Conservation (phyloP, 2,329 filamentous ascomycete genomes). For the Trichocomaceae sp. region DNA sequence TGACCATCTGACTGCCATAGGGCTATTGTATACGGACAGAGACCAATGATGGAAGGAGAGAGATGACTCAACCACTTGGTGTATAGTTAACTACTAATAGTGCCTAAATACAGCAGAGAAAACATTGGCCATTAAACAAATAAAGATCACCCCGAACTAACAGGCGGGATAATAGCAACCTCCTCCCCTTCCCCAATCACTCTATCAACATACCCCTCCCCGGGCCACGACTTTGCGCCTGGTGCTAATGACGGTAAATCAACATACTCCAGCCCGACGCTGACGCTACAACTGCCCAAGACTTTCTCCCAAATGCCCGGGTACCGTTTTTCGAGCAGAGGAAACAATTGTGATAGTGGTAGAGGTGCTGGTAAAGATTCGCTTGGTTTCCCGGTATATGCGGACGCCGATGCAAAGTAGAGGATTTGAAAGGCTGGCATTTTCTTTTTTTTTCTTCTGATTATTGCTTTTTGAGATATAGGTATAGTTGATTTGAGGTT, state of each 20-base stretch:
- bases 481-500: too few species aligned
- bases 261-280: slow-evolving; percentile 40
- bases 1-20: background rate
- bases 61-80: background rate
- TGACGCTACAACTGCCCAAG: slow-evolving; percentile 36
- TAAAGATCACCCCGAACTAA: slow-evolving; percentile 38
- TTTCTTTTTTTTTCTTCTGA: background rate
- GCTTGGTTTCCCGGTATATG: slow-evolving; percentile 35
- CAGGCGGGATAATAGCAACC: slow-evolving; percentile 43
- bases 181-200: slow-evolving; percentile 36
- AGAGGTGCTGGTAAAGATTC: slow-evolving; percentile 38
- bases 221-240: slow-evolving; percentile 11
- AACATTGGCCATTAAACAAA: background rate
- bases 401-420: slow-evolving; percentile 41
- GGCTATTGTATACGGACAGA: slow-evolving; percentile 12
- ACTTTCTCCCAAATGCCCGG: slow-evolving; percentile 37
- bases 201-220: slow-evolving; percentile 7
- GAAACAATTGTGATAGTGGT: slow-evolving; percentile 32
- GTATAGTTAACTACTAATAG: too few species aligned
- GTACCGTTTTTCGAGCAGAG: slow-evolving; percentile 33
- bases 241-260: slow-evolving; percentile 24
- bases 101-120: background rate
- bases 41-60: background rate
- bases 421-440: slow-evolving; percentile 36
- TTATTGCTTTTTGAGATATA: background rate